Conservation (phyloP, 768 basidiomycete genomes). For the Trametes cubensis region DNA sequence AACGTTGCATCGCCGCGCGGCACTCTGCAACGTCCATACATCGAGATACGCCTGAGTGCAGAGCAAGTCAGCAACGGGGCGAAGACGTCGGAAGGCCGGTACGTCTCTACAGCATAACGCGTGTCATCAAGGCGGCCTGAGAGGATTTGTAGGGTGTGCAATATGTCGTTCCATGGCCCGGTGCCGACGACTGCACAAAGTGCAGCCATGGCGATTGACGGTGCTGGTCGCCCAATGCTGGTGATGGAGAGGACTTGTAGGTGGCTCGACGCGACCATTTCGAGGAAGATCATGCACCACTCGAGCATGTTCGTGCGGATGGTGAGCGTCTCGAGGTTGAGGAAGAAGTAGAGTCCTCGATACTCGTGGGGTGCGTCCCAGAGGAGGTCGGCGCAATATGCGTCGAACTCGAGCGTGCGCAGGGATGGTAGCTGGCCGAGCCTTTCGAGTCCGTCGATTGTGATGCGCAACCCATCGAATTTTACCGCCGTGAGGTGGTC, state of each 20-base stretch:
- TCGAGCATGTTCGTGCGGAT: not conserved
- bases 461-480: not conserved
- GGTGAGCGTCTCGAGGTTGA: not conserved
- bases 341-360: not conserved
- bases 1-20: not conserved
- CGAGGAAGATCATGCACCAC: not conserved
- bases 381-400: not conserved
- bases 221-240: not conserved
- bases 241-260: not conserved
- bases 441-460: not conserved
- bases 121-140: not conserved
- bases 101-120: not conserved
- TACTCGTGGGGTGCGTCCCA: slow-evolving; percentile 3
- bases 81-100: not conserved
- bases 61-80: not conserved
- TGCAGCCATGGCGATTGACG: not conserved
- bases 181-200: not conserved
- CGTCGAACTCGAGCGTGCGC: not conserved
- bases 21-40: not conserved
- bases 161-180: not conserved
- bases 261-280: not conserved
- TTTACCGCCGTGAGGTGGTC: not conserved
- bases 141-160: not conserved
- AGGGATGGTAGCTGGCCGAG: not conserved
- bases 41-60: not conserved